phyloP scores from a whole-genome alignment of 352 stramenopile genomes.

The Phytophthora sojae region DNA sequence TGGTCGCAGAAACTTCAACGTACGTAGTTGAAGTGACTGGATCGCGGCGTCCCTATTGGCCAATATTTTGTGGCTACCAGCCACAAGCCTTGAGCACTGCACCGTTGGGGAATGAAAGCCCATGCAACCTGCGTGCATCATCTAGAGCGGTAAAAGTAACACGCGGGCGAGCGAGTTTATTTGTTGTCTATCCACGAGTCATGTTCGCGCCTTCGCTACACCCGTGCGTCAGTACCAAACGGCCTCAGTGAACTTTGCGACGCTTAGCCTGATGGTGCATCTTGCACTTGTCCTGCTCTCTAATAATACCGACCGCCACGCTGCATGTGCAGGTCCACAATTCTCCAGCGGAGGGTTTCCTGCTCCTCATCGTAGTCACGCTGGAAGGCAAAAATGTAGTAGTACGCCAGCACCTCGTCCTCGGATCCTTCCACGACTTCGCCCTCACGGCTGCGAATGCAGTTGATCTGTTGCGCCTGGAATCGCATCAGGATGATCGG shows the following conservation, averaged over 20 bases:
- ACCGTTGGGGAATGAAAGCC: too few relatives aligned
- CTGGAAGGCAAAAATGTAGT: constrained; percentile 98
- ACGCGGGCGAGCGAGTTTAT: constrained; percentile 5
- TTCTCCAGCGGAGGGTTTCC: constrained; percentile 83
- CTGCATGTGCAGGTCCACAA: constrained; percentile 90
- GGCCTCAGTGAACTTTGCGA: not conserved
- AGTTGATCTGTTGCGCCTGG: constrained; percentile 99
- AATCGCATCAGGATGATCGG: constrained; percentile 98
- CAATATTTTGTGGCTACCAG: too few relatives aligned
- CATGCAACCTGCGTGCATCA: too few relatives aligned
- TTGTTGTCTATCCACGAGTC: constrained; percentile 38
- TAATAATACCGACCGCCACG: constrained; percentile 85
- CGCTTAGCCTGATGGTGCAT: not conserved
- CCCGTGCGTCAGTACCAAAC: not conserved
- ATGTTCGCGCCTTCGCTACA: constrained; percentile 1
- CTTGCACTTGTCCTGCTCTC: constrained; percentile 22
- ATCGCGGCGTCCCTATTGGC: not conserved
- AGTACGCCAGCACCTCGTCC: constrained; percentile 97
- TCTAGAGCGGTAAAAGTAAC: too few relatives aligned
- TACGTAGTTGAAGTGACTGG: constrained; percentile 22
- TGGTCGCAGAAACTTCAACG: constrained; percentile 45
- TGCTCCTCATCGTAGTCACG: constrained; percentile 97
- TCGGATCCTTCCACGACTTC: constrained; percentile 97
- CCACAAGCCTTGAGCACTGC: too few relatives aligned
- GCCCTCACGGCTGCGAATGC: constrained; percentile 96